Conservation (phyloP, 2,329 filamentous ascomycete species). For the Penicillium sp. region DNA sequence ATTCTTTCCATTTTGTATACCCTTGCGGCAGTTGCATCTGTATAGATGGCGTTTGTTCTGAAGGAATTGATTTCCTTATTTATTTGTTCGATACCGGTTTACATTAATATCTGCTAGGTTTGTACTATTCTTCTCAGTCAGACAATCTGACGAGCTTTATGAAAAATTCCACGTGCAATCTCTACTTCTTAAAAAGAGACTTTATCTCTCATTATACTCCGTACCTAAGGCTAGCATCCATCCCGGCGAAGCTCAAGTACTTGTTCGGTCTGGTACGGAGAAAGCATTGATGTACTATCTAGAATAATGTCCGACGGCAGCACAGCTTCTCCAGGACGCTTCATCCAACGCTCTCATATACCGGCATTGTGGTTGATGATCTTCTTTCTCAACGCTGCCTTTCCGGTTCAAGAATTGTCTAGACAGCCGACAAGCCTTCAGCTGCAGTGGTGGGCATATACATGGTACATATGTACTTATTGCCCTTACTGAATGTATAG, state of each 20-base stretch:
- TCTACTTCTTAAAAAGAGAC: background rate
- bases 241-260: background rate
- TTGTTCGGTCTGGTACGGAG: background rate
- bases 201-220: background rate
- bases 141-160: background rate
- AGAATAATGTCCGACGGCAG: background rate
- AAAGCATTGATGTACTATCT: background rate
- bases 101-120: slow-evolving; percentile 2
- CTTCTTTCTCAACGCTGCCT: background rate
- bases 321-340: background rate
- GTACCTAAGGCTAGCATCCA: too few species aligned
- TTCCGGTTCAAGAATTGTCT: too few species aligned
- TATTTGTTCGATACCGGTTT: slow-evolving; percentile 13
- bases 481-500: background rate
- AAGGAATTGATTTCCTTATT: slow-evolving; percentile 15
- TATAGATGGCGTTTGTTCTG: slow-evolving; percentile 34
- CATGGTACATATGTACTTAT: too few species aligned
- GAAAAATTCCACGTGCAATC: background rate
- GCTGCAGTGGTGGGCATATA: too few species aligned
- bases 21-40: slow-evolving; percentile 29
- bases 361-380: background rate
- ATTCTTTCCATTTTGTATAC: slow-evolving; percentile 28
- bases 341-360: too few species aligned
- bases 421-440: too few species aligned
- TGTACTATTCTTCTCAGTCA: background rate